Base-by-base conservation (phyloP, 2,329 filamentous ascomycete genomes). In the Fusarium longipes region DNA sequence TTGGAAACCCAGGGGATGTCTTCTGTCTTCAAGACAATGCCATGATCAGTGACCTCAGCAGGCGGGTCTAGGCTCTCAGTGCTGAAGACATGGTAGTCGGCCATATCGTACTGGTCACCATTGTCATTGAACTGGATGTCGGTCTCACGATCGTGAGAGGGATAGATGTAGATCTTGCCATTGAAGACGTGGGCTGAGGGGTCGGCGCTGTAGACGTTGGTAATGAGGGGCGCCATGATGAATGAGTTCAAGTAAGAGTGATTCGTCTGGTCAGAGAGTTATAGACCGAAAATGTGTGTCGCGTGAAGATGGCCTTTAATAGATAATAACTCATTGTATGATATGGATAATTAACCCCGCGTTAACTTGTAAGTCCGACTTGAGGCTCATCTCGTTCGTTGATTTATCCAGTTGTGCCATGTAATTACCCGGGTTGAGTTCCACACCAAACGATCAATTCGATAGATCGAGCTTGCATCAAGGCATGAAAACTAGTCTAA, bases 81-180 rank as follows among this genome's bases (percentile, higher is more conserved):
- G 68, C 86, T 89, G 78, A 93, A 89, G 76, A 94, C 91, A 78
- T 93, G 91, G 83, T 94, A 94, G 81, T 94, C 91, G 56, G 81
- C 84, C 91, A 93, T 94, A 81, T 93, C 91, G 77, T 93, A 93
- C 77, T 93, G 91, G 80, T 93, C 91, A 75, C 91, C 91, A 83
- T 93, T 93, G 83, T 93, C 91, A 81, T 94, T 93, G 82, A 91
- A 89, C 57, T 85, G 58, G 77, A 93, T 91, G 77, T 88, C 85
- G 7, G 90, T 92, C 77, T 92, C 89, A 69, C 90, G 86, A 78
- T 94, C 91, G 79, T 94, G 91, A 22, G 91, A 93, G 20, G 91
- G 91, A 81, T 93, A 94, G 79, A 94, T 86, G 82, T 93, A 94
- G 62, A 94, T 79, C 68, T 85, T 89, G 77, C 84, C 86, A 65